phyloP scores from a whole-genome alignment of 2,329 filamentous ascomycete species.

The Gremmenia infestans region DNA sequence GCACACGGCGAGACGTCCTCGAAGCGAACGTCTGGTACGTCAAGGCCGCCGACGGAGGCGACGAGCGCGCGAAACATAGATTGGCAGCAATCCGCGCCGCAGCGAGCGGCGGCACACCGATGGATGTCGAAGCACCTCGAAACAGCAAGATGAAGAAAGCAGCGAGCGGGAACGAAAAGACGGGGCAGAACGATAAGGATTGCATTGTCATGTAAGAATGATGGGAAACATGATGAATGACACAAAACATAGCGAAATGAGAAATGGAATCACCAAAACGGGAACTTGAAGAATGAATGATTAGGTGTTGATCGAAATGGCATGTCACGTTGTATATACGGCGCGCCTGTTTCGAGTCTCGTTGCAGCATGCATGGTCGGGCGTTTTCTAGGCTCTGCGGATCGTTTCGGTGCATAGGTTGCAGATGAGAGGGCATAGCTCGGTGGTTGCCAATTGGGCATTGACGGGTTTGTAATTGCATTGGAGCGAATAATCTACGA shows the following conservation, averaged over 20 bases:
- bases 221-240: neutral
- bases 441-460: neutral
- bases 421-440: neutral
- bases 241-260: neutral
- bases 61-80: conserved; percentile 82
- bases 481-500: neutral
- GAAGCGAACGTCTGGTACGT: conserved; percentile 99
- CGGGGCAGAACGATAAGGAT: conserved; percentile 22
- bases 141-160: conserved; percentile 29
- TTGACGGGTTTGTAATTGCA: neutral
- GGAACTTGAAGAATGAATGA: neutral
- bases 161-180: conserved; percentile 20
- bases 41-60: conserved; percentile 85
- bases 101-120: conserved; percentile 44
- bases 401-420: neutral
- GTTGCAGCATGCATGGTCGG: neutral
- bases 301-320: neutral
- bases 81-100: conserved; percentile 83
- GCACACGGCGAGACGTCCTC: conserved; percentile 86
- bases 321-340: neutral
- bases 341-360: neutral
- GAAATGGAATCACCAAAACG: neutral
- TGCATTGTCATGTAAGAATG: conserved; percentile 25
- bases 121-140: conserved; percentile 28
- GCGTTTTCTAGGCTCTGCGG: neutral